A percentile compares a stretch with the other conserved stretches of the same genome.
Evolutionary conservation across 306 rosid species (phyloP).

Genomic region (Citrullus mucosospermus): DNA sequence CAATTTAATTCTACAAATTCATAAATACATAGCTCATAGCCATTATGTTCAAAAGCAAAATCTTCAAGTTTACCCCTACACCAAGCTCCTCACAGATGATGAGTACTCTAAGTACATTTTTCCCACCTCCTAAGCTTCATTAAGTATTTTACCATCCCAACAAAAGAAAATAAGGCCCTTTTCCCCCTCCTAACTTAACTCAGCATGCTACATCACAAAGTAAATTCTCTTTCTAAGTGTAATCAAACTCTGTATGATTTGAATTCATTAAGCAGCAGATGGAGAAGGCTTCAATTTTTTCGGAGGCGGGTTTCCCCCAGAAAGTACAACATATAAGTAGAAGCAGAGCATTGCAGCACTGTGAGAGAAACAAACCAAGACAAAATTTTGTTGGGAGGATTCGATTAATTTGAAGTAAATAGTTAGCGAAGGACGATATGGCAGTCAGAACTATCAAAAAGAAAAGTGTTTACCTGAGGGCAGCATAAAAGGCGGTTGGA

Average conservation of each 20-base stretch:
- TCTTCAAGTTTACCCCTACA: neutral
- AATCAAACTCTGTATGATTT: neutral
- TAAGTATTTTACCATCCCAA: neutral
- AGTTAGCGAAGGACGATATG: neutral
- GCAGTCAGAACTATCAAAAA: neutral
- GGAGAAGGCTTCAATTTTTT: slow-evolving; percentile 67
- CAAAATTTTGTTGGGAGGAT: neutral
- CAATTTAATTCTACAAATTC: neutral
- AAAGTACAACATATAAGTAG: slow-evolving; percentile 53
- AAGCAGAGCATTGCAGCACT: slow-evolving; percentile 94
- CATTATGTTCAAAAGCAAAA: neutral
- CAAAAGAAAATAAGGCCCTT: neutral
- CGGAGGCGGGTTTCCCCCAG: slow-evolving; percentile 94
- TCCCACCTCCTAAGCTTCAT: neutral
- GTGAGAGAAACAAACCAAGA: slow-evolving; percentile 9
- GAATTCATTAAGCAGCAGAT: slow-evolving; percentile 24
- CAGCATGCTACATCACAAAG: neutral
- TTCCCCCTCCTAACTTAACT: neutral
- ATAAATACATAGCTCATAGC: neutral
- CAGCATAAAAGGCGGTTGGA: slow-evolving; percentile 54
- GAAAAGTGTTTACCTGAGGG: slow-evolving; percentile 33
- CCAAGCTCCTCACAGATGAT: neutral
- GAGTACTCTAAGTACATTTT: neutral
- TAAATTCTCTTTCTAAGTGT: neutral
- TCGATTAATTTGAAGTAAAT: neutral